A percentile compares a stretch with the other conserved stretches of the same genome.
These are phyloP conservation scores for Aspergillus incahuasiensis DNA, from an alignment of 495 filamentous ascomycete genomes.

Conservation along the genomic window DNA sequence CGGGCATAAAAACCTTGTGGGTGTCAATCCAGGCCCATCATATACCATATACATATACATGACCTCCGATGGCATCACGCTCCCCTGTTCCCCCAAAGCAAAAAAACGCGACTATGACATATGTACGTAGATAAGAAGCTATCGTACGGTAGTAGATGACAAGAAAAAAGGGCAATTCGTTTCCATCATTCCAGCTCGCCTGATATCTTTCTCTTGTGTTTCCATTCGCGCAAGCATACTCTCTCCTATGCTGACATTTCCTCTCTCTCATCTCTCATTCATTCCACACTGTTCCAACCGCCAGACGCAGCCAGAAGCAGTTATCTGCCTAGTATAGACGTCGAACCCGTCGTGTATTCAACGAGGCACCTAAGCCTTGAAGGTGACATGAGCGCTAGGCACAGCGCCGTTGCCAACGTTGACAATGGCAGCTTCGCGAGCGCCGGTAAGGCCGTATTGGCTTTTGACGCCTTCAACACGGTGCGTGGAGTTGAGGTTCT, in stretches of 20 bases:
- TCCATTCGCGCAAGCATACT: not conserved
- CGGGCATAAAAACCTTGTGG: too few relatives aligned
- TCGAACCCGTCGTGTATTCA: too few relatives aligned
- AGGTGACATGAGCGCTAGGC: constrained; percentile 38
- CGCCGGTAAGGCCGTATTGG: constrained; percentile 73
- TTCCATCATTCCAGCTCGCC: not conserved
- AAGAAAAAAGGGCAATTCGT: not conserved
- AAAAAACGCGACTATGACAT: constrained; percentile 7
- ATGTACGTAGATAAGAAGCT: constrained; percentile 15
- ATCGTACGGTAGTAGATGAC: constrained; percentile 15
- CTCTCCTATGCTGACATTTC: too few relatives aligned
- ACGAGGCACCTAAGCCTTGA: constrained; percentile 30
- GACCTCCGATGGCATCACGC: too few relatives aligned
- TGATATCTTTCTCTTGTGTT: not conserved
- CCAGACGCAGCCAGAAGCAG: too few relatives aligned
- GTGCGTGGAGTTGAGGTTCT: constrained; percentile 97
- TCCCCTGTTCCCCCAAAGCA: not conserved
- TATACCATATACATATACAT: too few relatives aligned
- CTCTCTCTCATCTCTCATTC: too few relatives aligned
- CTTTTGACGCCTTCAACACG: constrained; percentile 78
- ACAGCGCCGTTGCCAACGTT: constrained; percentile 34
- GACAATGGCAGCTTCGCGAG: constrained; percentile 45
- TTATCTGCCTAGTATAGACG: too few relatives aligned
- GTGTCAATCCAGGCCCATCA: too few relatives aligned
- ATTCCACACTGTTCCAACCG: too few relatives aligned